A percentile compares a stretch with the other conserved stretches of the same genome.
These are phyloP conservation scores for Daldinia childiae DNA, from an alignment of 495 filamentous ascomycete species.

Conservation along the genomic window DNA sequence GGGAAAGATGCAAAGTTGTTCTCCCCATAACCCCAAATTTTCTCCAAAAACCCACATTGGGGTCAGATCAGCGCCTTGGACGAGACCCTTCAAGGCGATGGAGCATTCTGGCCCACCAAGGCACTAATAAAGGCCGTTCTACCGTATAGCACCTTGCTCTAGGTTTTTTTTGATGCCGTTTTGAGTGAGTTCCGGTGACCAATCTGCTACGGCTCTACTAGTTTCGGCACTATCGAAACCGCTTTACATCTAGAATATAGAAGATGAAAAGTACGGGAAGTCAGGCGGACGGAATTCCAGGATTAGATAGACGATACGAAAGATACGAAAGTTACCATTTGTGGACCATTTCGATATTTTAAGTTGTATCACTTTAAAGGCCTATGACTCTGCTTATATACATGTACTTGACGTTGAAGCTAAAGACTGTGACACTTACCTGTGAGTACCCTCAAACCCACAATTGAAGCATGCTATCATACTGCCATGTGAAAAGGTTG, in stretches of 20 bases:
- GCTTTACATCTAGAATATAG: constrained; percentile 16
- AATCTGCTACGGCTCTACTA: constrained; percentile 11
- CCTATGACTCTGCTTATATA: constrained; percentile 20
- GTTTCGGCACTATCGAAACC: constrained; percentile 34
- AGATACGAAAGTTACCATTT: neutral
- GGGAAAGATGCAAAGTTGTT: constrained; percentile 28
- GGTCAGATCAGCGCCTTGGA: constrained; percentile 36
- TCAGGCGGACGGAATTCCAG: constrained; percentile 22
- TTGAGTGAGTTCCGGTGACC: constrained; percentile 29
- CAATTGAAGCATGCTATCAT: constrained; percentile 1
- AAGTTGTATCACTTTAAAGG: constrained; percentile 20
- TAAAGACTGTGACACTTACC: constrained; percentile 11
- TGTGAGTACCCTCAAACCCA: neutral
- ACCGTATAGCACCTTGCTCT: constrained; percentile 41
- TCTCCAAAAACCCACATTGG: constrained; percentile 32
- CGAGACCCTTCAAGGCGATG: constrained; percentile 29
- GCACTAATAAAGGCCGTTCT: constrained; percentile 40
- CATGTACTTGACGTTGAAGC: neutral
- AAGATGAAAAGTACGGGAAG: constrained; percentile 17
- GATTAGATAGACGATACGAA: constrained; percentile 6
- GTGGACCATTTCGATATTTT: constrained; percentile 15
- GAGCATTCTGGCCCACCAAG: constrained; percentile 36
- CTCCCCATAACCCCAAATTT: constrained; percentile 42
- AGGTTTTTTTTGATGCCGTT: constrained; percentile 29
- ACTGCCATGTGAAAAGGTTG: constrained; percentile 6